Evolutionary conservation across 768 basidiomycete species (phyloP).

Genomic region (Heimioporus sp.): DNA sequence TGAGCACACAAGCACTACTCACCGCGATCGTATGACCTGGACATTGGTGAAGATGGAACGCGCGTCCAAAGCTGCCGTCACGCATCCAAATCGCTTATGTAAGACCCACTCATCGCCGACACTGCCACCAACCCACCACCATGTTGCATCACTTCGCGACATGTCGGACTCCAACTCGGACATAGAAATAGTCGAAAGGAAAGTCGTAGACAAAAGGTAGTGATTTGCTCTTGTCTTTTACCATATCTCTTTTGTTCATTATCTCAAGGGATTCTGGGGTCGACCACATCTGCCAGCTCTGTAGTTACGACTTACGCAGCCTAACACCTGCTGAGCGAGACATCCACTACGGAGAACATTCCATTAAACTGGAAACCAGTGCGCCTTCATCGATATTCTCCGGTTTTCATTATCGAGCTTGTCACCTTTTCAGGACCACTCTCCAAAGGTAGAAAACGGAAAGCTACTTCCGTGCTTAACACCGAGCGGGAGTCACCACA

Average conservation of each 20-base stretch:
- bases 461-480: background rate
- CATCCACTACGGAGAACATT: slow-evolving; percentile 57
- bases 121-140: slow-evolving; percentile 9
- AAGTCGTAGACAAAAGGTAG: slow-evolving; percentile 11
- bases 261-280: slow-evolving; percentile 11
- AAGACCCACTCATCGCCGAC: slow-evolving; percentile 1
- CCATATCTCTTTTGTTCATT: background rate
- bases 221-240: background rate
- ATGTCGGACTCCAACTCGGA: slow-evolving; percentile 22
- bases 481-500: background rate
- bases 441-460: slow-evolving; percentile 15
- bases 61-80: slow-evolving; percentile 44
- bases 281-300: slow-evolving; percentile 49
- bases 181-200: slow-evolving; percentile 22
- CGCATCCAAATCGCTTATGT: slow-evolving; percentile 24
- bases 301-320: slow-evolving; percentile 39
- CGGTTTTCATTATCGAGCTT: background rate
- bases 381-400: background rate
- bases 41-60: slow-evolving; percentile 58
- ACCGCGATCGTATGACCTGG: slow-evolving; percentile 98
- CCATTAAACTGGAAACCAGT: slow-evolving; percentile 20
- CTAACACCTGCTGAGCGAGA: slow-evolving; percentile 40
- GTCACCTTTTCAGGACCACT: slow-evolving; percentile 10
- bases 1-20: slow-evolving; percentile 10
- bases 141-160: background rate